Percentiles rank a stretch among this genome's conserved stretches.
Evolutionary conservation across 495 filamentous ascomycete species (phyloP).

Genomic region (Patellaria atrata): DNA sequence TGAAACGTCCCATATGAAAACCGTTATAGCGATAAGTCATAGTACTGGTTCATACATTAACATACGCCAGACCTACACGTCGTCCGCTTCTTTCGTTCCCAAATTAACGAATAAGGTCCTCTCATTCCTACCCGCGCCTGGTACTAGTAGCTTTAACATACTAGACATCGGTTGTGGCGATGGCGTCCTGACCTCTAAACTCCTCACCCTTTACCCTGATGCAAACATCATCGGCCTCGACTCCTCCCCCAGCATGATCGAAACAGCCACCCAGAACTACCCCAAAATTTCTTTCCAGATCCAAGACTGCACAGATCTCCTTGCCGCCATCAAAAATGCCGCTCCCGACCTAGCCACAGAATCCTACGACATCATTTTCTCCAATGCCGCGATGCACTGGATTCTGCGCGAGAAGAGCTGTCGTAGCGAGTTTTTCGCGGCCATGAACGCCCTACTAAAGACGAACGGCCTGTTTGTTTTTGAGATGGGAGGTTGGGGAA

Average conservation of each 20-base stretch:
- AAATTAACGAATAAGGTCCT: slow-evolving; percentile 51
- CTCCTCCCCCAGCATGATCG: slow-evolving; percentile 38
- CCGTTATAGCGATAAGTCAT: too few relatives aligned
- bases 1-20: too few relatives aligned
- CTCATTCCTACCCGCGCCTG: slow-evolving; percentile 46
- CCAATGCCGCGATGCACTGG: slow-evolving; percentile 72
- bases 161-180: slow-evolving; percentile 44
- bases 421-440: slow-evolving; percentile 30
- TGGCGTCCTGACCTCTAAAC: slow-evolving; percentile 36
- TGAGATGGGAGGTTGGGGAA: slow-evolving; percentile 62
- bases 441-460: slow-evolving; percentile 34
- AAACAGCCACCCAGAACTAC: slow-evolving; percentile 29
- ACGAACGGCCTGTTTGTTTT: slow-evolving; percentile 50
- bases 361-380: slow-evolving; percentile 50
- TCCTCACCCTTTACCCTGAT: slow-evolving; percentile 32
- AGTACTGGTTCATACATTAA: slow-evolving; percentile 1
- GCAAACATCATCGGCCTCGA: slow-evolving; percentile 38
- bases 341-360: slow-evolving; percentile 16
- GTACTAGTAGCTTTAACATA: slow-evolving; percentile 39
- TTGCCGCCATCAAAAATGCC: slow-evolving; percentile 18
- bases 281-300: slow-evolving; percentile 27
- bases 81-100: slow-evolving; percentile 59
- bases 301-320: slow-evolving; percentile 35
- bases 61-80: slow-evolving; percentile 40
- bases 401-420: slow-evolving; percentile 39